These are phyloP conservation scores for Podospora australis DNA, from an alignment of 495 filamentous ascomycete species.

Conservation along the genomic window DNA sequence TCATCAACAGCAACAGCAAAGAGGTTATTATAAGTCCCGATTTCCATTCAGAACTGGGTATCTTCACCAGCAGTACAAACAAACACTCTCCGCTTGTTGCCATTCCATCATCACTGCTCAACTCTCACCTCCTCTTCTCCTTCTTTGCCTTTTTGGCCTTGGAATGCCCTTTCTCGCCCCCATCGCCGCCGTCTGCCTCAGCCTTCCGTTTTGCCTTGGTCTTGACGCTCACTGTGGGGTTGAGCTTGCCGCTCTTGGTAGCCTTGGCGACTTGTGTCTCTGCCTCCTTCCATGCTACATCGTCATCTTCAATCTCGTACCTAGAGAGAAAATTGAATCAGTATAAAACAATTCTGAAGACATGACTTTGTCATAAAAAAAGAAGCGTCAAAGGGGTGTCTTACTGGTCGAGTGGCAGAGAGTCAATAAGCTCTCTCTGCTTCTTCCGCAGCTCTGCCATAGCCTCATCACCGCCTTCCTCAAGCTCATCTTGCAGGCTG, in stretches of 20 bases:
- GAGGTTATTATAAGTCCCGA: too few relatives aligned
- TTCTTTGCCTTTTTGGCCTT: constrained; percentile 54
- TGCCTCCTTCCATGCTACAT: constrained; percentile 70
- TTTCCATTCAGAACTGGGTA: constrained; percentile 4
- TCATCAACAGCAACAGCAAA: too few relatives aligned
- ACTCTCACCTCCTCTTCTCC: constrained; percentile 26
- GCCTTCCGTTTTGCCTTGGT: constrained; percentile 76
- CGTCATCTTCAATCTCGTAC: constrained; percentile 72
- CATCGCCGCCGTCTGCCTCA: constrained; percentile 51
- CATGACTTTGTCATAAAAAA: too few relatives aligned
- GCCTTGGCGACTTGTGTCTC: constrained; percentile 65
- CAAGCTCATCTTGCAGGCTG: constrained; percentile 77
- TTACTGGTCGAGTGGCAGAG: constrained; percentile 83
- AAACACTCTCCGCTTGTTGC: not conserved
- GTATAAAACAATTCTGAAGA: constrained; percentile 34
- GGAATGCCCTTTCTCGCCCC: constrained; percentile 45
- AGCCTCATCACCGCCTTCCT: constrained; percentile 72
- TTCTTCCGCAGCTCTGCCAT: constrained; percentile 60
- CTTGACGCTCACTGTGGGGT: constrained; percentile 78
- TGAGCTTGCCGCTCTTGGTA: constrained; percentile 50
- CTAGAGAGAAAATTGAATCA: constrained; percentile 40
- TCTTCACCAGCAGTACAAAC: not conserved
- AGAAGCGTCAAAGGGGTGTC: constrained; percentile 24
- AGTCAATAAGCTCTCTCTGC: constrained; percentile 80
- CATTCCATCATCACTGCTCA: not conserved